Conservation (phyloP, 2,329 filamentous ascomycete genomes). For the Triangularia verruculosa region DNA sequence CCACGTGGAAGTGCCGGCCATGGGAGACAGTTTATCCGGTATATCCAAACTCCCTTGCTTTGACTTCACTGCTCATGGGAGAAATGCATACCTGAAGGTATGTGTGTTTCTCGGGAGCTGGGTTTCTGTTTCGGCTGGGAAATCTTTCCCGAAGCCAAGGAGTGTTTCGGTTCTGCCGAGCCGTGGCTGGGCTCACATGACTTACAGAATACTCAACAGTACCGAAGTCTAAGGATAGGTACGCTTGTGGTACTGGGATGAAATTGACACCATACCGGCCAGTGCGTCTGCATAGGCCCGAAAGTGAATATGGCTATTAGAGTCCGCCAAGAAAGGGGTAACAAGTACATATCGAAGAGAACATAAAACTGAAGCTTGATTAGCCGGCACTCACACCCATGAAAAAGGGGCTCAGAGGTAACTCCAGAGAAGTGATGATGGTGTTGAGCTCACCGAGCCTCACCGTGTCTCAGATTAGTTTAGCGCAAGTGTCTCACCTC, state of each 20-base stretch:
- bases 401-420: neutral
- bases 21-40: neutral
- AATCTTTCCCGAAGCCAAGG: neutral
- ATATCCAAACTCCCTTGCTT: neutral
- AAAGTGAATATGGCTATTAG: neutral
- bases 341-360: neutral
- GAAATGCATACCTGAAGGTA: no score
- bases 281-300: neutral
- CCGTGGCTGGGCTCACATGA: neutral
- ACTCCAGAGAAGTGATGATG: neutral
- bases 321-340: neutral
- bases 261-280: conserved; percentile 3
- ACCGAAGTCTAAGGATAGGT: neutral
- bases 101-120: neutral
- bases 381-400: neutral
- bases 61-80: neutral
- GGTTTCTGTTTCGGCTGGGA: neutral
- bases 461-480: conserved; percentile 12
- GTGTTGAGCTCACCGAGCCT: conserved; percentile 8
- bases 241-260: neutral
- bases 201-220: neutral
- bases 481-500: neutral
- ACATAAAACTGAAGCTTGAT: neutral
- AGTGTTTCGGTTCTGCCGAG: neutral
- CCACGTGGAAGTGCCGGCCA: conserved; percentile 2